Conservation (phyloP, 2,329 filamentous ascomycete genomes). For the Zopfia rhizophila region DNA sequence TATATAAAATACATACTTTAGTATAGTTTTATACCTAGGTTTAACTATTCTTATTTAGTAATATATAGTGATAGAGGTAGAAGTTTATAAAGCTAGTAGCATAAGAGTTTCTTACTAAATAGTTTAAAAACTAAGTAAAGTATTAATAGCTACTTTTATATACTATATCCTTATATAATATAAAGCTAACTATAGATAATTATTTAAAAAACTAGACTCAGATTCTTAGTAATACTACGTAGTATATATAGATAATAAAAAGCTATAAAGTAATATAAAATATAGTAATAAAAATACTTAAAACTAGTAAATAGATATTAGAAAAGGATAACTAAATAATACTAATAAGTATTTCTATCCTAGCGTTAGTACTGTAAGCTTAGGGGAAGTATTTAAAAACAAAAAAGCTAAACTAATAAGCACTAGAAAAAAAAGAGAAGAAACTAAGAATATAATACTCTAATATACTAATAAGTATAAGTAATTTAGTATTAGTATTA, state of each 20-base stretch:
- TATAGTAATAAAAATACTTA: slow-evolving; percentile 14
- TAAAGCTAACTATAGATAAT: slow-evolving; percentile 11
- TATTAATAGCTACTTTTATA: slow-evolving; percentile 28
- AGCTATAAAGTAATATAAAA: slow-evolving; percentile 19
- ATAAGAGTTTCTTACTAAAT: slow-evolving; percentile 18
- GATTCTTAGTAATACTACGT: slow-evolving; percentile 18
- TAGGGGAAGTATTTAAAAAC: too few species aligned
- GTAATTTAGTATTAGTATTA: too few species aligned
- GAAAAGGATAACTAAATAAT: slow-evolving; percentile 7
- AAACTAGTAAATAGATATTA: slow-evolving; percentile 13
- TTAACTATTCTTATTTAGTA: slow-evolving; percentile 20
- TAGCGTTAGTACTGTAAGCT: neutral
- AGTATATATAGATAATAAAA: slow-evolving; percentile 18
- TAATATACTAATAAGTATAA: too few species aligned
- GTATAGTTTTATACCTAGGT: slow-evolving; percentile 28
- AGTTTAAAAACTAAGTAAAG: slow-evolving; percentile 23
- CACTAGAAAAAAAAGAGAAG: too few species aligned
- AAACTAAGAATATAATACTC: too few species aligned
- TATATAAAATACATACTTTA: slow-evolving; percentile 25
- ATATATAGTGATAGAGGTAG: slow-evolving; percentile 18
- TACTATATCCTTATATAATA: slow-evolving; percentile 17
- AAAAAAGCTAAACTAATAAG: too few species aligned
- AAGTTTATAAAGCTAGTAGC: slow-evolving; percentile 22
- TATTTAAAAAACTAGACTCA: slow-evolving; percentile 19
- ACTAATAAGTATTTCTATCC: slow-evolving; percentile 1